These are phyloP conservation scores for Daphne laureola DNA, from an alignment of 441 rosid genomes.

Conservation along the genomic window DNA sequence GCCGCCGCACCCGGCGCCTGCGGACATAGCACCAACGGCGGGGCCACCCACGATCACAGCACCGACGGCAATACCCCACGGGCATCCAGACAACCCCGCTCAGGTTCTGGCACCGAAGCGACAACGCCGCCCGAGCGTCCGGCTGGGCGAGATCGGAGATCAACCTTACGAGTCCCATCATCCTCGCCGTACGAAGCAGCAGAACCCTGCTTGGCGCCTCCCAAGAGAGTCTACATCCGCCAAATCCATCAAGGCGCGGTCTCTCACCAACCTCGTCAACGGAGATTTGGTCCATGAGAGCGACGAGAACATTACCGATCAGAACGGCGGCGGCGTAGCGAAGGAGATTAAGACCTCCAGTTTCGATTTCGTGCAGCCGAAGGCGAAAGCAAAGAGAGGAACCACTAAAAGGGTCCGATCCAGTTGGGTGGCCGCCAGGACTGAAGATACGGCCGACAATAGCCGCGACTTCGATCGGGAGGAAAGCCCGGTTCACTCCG, in stretches of 20 bases:
- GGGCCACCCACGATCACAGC: conserved; percentile 9
- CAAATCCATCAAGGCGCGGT: conserved; percentile 51
- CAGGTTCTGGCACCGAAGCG: conserved; percentile 36
- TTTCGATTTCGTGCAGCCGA: conserved; percentile 32
- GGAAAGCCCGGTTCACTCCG: conserved; percentile 40
- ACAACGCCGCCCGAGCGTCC: conserved; percentile 68
- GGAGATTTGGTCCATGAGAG: conserved; percentile 33
- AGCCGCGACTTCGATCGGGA: conserved; percentile 38
- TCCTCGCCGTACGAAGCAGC: conserved; percentile 34
- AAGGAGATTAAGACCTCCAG: conserved; percentile 3
- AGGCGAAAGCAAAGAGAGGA: conserved; percentile 30
- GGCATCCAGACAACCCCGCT: conserved; percentile 21
- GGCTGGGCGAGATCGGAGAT: conserved; percentile 70
- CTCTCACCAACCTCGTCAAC: conserved; percentile 53
- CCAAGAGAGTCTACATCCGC: conserved; percentile 28
- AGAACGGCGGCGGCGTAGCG: conserved; percentile 9
- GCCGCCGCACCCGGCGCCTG: conserved; percentile 4
- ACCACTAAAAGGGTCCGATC: conserved; percentile 40
- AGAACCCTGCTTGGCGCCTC: conserved; percentile 24
- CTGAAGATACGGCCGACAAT: conserved; percentile 27
- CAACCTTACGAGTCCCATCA: conserved; percentile 35
- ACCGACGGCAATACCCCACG: conserved; percentile 11
- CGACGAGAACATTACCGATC: conserved; percentile 13
- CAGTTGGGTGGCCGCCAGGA: conserved; percentile 31
- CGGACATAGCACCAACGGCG: neutral